These are phyloP conservation scores for Fusarium brevicatenulatum DNA, from an alignment of 2,329 filamentous ascomycete genomes.

Conservation along the genomic window DNA sequence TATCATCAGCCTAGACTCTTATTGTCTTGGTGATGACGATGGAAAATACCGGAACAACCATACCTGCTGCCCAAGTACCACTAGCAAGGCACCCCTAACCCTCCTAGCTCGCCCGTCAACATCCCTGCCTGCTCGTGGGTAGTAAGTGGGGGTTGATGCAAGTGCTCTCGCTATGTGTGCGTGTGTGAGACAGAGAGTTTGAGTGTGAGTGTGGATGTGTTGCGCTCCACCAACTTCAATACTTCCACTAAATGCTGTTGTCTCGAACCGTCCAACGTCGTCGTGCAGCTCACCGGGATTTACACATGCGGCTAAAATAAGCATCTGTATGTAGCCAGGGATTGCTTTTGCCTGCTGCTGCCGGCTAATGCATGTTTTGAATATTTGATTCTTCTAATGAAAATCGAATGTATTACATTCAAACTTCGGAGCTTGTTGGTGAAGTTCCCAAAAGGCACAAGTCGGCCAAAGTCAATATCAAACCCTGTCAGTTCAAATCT, in stretches of 20 bases:
- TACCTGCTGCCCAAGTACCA: constrained; percentile 18
- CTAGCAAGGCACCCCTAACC: constrained; percentile 8
- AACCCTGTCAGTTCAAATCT: constrained; percentile 12
- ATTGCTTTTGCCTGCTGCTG: constrained; percentile 22
- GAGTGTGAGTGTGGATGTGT: constrained; percentile 19
- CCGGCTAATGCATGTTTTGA: constrained; percentile 29
- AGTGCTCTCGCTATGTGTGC: constrained; percentile 26
- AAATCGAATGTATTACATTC: constrained; percentile 22
- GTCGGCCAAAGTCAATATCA: background rate
- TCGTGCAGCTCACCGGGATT: constrained; percentile 23
- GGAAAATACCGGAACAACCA: constrained; percentile 40
- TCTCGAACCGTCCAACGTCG: constrained; percentile 38
- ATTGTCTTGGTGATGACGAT: constrained; percentile 15
- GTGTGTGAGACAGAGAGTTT: background rate
- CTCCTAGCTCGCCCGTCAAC: constrained; percentile 21
- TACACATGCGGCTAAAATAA: constrained; percentile 44
- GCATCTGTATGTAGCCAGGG: constrained; percentile 40
- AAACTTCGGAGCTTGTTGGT: background rate
- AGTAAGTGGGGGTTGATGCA: constrained; percentile 44
- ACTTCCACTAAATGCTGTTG: constrained; percentile 29
- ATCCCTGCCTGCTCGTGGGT: constrained; percentile 41
- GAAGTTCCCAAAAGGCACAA: background rate
- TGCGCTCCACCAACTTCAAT: constrained; percentile 18
- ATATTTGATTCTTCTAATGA: constrained; percentile 42
- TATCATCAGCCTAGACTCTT: background rate